Conservation (phyloP, 2,329 filamentous ascomycete genomes). For the Gaeumannomyces sp. region DNA sequence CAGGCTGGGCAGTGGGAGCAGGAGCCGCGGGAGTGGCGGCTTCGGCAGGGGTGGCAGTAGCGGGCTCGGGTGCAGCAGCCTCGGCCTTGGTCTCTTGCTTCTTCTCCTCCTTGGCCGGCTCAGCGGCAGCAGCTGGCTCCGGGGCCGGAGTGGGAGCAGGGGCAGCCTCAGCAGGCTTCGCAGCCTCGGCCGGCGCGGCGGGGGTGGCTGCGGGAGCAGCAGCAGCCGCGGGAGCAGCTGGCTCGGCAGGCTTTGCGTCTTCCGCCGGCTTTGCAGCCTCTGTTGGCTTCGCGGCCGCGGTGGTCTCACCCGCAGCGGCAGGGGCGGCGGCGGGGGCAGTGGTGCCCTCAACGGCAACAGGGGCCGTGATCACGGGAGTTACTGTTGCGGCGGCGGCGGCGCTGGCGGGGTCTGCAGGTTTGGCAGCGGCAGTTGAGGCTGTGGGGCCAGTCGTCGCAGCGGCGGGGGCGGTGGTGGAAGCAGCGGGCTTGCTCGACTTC, state of each 20-base stretch:
- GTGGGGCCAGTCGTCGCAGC: neutral
- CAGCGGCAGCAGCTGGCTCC: neutral
- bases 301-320: neutral
- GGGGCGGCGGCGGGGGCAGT: conserved; percentile 1
- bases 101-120: neutral
- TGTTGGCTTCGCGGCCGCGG: conserved; percentile 1
- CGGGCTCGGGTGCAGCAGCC: conserved; percentile 3
- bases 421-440: conserved; percentile 1
- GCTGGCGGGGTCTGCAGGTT: neutral
- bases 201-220: neutral
- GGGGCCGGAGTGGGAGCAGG: neutral
- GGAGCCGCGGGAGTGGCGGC: neutral
- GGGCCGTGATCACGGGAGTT: no score
- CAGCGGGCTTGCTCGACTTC: conserved; percentile 5
- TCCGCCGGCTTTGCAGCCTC: no score
- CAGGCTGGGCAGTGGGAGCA: neutral
- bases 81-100: neutral
- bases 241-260: neutral
- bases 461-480: neutral
- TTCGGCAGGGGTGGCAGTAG: conserved; percentile 1
- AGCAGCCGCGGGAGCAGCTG: neutral
- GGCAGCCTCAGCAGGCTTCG: neutral
- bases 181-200: no score
- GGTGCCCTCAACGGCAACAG: no score
- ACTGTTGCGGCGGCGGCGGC: no score